phyloP scores from a whole-genome alignment of 1,284 basidiomycete genomes.

The Moesziomyces aphidis region DNA sequence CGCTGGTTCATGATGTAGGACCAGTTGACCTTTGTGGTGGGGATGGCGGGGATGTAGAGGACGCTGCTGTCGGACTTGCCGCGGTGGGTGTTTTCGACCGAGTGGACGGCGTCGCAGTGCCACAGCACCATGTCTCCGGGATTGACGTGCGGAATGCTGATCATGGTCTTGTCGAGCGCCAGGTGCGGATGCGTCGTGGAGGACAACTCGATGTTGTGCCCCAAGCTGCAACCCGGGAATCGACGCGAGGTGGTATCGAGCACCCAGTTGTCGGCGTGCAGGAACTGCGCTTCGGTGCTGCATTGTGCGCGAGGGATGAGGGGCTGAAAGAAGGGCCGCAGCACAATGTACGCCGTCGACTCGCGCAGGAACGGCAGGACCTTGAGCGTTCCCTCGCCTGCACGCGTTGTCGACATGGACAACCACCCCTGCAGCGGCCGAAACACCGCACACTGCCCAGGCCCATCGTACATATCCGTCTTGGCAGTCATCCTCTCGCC shows the following conservation, averaged over 20 bases:
- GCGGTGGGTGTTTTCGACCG: slow-evolving; percentile 76
- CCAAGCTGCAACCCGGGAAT: slow-evolving; percentile 75
- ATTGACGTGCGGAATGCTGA: slow-evolving; percentile 73
- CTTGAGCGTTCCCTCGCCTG: slow-evolving; percentile 78
- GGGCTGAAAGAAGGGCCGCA: slow-evolving; percentile 80
- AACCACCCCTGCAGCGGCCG: slow-evolving; percentile 83
- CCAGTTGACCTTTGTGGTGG: slow-evolving; percentile 76
- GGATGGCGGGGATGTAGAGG: slow-evolving; percentile 82
- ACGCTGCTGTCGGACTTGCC: slow-evolving; percentile 79
- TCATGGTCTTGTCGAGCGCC: slow-evolving; percentile 76
- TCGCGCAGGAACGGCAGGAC: slow-evolving; percentile 81
- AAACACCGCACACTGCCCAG: slow-evolving; percentile 77
- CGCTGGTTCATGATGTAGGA: slow-evolving; percentile 76
- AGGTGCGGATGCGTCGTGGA: slow-evolving; percentile 79
- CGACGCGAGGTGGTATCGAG: slow-evolving; percentile 73
- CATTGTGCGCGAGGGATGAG: slow-evolving; percentile 10
- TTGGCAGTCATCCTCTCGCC: slow-evolving; percentile 47
- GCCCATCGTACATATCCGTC: slow-evolving; percentile 56
- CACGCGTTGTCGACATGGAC: slow-evolving; percentile 73
- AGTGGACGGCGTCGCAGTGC: slow-evolving; percentile 83
- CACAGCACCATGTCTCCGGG: slow-evolving; percentile 84
- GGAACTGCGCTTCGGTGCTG: slow-evolving; percentile 8
- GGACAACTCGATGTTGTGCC: slow-evolving; percentile 76
- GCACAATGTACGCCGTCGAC: slow-evolving; percentile 79
- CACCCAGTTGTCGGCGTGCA: slow-evolving; percentile 55